These are phyloP conservation scores for Naganishia onofrii DNA, from an alignment of 768 basidiomycete species.

Conservation along the genomic window DNA sequence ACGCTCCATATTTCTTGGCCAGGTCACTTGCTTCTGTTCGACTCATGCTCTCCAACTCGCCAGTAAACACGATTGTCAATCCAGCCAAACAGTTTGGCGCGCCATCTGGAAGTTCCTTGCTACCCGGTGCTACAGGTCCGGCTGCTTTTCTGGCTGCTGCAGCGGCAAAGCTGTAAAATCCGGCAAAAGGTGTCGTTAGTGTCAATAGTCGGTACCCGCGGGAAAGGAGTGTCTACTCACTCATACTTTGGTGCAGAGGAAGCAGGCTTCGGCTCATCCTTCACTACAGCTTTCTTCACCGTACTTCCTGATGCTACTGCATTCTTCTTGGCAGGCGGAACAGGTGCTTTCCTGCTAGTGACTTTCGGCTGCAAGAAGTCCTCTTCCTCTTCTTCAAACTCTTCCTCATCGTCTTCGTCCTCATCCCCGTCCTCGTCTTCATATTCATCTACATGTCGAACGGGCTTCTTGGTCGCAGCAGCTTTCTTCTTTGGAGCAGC, in stretches of 20 bases:
- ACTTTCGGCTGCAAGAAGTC: conserved; percentile 16
- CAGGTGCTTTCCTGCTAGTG: not conserved
- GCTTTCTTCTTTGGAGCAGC: conserved; percentile 35
- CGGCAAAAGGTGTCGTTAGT: conserved; percentile 58
- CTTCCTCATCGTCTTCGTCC: conserved; percentile 35
- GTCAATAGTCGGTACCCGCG: conserved; percentile 53
- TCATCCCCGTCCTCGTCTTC: conserved; percentile 35
- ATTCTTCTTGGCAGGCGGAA: conserved; percentile 6
- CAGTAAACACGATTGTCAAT: conserved; percentile 90
- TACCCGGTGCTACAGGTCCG: conserved; percentile 54
- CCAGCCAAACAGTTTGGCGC: conserved; percentile 73
- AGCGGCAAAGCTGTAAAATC: conserved; percentile 55
- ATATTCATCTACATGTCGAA: conserved; percentile 34
- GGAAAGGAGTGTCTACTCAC: conserved; percentile 39
- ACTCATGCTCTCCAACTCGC: conserved; percentile 79
- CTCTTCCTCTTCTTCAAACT: conserved; percentile 34
- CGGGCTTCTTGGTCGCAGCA: not conserved
- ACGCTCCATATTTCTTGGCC: conserved; percentile 92
- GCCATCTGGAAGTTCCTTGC: conserved; percentile 71
- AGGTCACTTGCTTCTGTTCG: conserved; percentile 82
- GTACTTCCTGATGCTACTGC: conserved; percentile 27
- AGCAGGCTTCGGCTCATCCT: conserved; percentile 31
- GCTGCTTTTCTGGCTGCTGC: conserved; percentile 35
- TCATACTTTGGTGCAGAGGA: conserved; percentile 51
- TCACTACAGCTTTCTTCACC: conserved; percentile 28